Percentiles rank a stretch among this genome's conserved stretches.
phyloP scores from a whole-genome alignment of 306 rosid genomes.

The Cucurbita argyrosperma region DNA sequence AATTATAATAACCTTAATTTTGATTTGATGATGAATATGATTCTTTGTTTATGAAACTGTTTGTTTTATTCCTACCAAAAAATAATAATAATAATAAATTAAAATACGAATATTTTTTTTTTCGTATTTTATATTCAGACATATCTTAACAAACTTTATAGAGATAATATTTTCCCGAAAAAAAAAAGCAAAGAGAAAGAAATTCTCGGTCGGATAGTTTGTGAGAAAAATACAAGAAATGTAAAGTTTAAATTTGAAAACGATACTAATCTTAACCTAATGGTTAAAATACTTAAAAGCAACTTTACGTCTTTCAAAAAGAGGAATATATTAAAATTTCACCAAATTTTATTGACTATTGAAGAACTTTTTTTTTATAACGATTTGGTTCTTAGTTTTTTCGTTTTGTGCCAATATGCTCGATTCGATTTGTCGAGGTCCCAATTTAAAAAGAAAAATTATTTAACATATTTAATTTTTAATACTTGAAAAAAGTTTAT shows the following conservation, averaged over 20 bases:
- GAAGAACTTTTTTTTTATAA: not conserved
- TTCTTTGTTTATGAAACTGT: not conserved
- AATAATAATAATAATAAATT: too few species aligned
- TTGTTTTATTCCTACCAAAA: not conserved
- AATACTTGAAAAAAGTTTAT: not conserved
- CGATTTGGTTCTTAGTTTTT: not conserved
- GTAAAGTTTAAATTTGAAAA: not conserved
- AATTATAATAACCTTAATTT: not conserved
- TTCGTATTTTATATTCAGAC: not conserved
- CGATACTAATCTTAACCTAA: not conserved
- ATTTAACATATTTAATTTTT: too few species aligned
- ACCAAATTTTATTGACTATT: not conserved
- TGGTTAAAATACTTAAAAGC: not conserved
- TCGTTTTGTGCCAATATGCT: not conserved
- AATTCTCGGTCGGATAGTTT: not conserved
- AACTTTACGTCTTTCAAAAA: not conserved
- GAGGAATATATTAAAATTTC: not conserved
- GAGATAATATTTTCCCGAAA: not conserved
- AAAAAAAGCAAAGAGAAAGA: not conserved
- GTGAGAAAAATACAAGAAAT: not conserved
- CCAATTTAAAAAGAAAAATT: not conserved
- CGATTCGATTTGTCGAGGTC: not conserved
- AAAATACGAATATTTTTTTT: not conserved
- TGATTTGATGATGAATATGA: not conserved
- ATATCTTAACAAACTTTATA: not conserved